phyloP scores from a whole-genome alignment of 768 basidiomycete species.

The Lanmaoa pseudosensibilis region DNA sequence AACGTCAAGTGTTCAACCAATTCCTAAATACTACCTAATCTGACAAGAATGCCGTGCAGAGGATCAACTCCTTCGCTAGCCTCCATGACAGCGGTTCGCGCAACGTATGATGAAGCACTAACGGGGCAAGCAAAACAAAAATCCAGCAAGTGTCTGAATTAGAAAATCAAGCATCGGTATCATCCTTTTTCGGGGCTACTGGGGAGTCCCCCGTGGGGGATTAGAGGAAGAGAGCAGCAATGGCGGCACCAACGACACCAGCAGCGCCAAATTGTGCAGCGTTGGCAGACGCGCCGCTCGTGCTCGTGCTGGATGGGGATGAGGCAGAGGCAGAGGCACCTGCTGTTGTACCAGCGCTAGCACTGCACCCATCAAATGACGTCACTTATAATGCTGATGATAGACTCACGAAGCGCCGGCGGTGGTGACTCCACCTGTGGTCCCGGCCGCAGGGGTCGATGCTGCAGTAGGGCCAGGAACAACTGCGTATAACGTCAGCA shows the following conservation, averaged over 20 bases:
- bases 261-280: conserved; percentile 44
- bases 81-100: conserved; percentile 3
- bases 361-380: conserved; percentile 10
- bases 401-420: conserved; percentile 21
- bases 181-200: conserved; percentile 9
- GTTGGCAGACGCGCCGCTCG: conserved; percentile 42
- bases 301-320: conserved; percentile 28
- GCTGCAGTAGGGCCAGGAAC: conserved; percentile 22
- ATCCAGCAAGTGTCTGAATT: conserved; percentile 11
- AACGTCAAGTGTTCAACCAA: not conserved
- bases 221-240: conserved; percentile 42
- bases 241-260: conserved; percentile 36
- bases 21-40: conserved; percentile 7
- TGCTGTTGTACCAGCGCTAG: conserved; percentile 2
- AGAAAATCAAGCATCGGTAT: conserved; percentile 21
- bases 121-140: conserved; percentile 7
- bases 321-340: conserved; percentile 2
- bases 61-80: not conserved
- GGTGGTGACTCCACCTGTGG: not conserved
- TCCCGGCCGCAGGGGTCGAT: conserved; percentile 1
- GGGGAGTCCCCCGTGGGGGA: not conserved
- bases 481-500: conserved; percentile 20
- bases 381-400: not conserved
- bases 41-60: not conserved
- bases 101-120: conserved; percentile 21